phyloP scores from a whole-genome alignment of 2,329 filamentous ascomycete species.

The Aschersonia sp. region DNA sequence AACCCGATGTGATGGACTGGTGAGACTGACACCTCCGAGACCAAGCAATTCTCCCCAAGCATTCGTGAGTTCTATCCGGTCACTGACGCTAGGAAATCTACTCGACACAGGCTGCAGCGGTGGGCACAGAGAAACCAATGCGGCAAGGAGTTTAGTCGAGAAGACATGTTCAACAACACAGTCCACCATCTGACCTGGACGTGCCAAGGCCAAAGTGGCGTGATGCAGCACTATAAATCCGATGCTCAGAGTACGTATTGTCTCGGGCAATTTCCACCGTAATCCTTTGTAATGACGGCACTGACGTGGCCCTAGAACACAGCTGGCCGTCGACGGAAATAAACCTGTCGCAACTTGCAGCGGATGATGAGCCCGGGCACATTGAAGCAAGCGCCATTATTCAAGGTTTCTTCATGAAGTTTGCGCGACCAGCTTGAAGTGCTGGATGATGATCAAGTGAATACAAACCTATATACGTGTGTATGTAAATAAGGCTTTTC shows the following conservation, averaged over 20 bases:
- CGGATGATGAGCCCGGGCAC: constrained; percentile 22
- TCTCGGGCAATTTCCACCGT: background rate
- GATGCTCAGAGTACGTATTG: constrained; percentile 19
- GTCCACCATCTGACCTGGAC: constrained; percentile 29
- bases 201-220: constrained; percentile 19
- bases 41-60: constrained; percentile 13
- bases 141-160: constrained; percentile 13
- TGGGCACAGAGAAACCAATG: constrained; percentile 11
- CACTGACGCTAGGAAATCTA: too few species aligned
- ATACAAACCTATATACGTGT: too few species aligned
- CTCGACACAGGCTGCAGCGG: background rate
- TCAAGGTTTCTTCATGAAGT: constrained; percentile 27
- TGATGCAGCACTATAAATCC: constrained; percentile 29
- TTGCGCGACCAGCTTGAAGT: constrained; percentile 8
- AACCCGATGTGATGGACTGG: constrained; percentile 24
- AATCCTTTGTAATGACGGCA: background rate
- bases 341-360: constrained; percentile 27
- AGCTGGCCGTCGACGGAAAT: constrained; percentile 29
- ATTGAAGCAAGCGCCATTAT: constrained; percentile 28
- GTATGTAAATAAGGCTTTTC: too few species aligned
- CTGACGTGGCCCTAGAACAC: constrained; percentile 14
- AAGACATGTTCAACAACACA: constrained; percentile 19
- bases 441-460: too few species aligned
- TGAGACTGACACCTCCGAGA: constrained; percentile 2
- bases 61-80: background rate